phyloP scores from a whole-genome alignment of 2,329 filamentous ascomycete genomes.

The Trichoderma koningiopsis region DNA sequence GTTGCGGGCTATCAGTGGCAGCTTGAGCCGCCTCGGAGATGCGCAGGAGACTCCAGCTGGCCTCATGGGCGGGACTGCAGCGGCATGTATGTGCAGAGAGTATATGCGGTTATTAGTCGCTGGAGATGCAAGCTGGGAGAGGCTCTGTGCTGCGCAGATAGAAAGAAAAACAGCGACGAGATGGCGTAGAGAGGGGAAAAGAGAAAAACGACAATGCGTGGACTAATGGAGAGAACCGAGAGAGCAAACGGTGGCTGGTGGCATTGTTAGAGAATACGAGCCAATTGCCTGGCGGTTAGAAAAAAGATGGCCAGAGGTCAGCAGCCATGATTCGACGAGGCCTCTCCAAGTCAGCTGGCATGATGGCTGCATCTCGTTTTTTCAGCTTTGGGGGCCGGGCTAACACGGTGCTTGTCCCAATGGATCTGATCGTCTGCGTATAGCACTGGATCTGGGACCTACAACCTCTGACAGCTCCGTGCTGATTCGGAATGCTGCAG shows the following conservation, averaged over 20 bases:
- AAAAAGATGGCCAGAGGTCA: background rate
- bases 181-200: background rate
- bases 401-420: background rate
- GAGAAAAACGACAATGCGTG: background rate
- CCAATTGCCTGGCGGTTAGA: slow-evolving; percentile 6
- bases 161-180: background rate
- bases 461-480: background rate
- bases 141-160: background rate
- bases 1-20: background rate
- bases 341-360: background rate
- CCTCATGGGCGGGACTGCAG: background rate
- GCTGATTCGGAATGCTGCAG: background rate
- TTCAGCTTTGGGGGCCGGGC: slow-evolving; percentile 5
- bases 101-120: background rate
- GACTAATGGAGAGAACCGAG: background rate
- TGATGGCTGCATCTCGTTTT: background rate
- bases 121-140: background rate
- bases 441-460: background rate
- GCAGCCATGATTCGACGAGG: slow-evolving; percentile 1
- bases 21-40: background rate
- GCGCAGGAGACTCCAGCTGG: background rate
- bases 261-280: background rate
- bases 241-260: slow-evolving; percentile 2
- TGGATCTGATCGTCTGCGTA: background rate
- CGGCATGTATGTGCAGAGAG: background rate